Conservation (phyloP, 1,139 yeast genomes). For the Yamadazyma diospyri region DNA sequence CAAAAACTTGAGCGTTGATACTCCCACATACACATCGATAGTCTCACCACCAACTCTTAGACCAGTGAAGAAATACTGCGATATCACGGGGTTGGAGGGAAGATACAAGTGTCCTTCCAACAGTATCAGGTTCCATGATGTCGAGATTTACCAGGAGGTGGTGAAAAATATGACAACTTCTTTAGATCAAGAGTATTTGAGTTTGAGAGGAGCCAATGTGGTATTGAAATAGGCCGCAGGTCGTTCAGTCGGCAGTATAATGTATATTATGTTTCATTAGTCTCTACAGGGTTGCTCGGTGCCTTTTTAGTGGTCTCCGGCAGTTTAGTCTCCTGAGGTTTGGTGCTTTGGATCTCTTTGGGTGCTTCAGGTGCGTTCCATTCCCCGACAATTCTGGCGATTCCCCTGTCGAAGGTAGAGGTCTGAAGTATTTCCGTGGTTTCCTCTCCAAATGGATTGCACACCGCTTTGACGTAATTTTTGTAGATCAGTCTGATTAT, state of each 20-base stretch:
- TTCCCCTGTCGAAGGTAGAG: constrained; percentile 34
- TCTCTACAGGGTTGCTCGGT: no score
- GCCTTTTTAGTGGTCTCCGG: no score
- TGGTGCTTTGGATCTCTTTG: neutral
- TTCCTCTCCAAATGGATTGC: constrained; percentile 53
- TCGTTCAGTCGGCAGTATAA: no score
- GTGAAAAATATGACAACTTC: constrained; percentile 82
- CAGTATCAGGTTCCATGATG: constrained; percentile 75
- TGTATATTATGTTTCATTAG: neutral
- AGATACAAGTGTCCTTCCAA: constrained; percentile 73
- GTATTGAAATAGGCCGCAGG: constrained; percentile 61
- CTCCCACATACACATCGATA: constrained; percentile 59
- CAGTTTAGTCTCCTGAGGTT: no score
- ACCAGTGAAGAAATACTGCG: constrained; percentile 86
- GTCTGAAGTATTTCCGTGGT: constrained; percentile 29
- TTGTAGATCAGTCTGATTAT: constrained; percentile 45
- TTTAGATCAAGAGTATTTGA: constrained; percentile 88
- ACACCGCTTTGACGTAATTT: constrained; percentile 46
- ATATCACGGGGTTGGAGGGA: constrained; percentile 85
- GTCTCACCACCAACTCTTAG: constrained; percentile 86
- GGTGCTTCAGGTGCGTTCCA: constrained; percentile 20
- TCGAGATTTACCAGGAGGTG: constrained; percentile 78
- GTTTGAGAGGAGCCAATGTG: constrained; percentile 84
- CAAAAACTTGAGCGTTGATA: constrained; percentile 37
- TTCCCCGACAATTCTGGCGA: constrained; percentile 29